Base-by-base conservation (phyloP, 352 stramenopile genomes). In the Phytophthora pinifolia region DNA sequence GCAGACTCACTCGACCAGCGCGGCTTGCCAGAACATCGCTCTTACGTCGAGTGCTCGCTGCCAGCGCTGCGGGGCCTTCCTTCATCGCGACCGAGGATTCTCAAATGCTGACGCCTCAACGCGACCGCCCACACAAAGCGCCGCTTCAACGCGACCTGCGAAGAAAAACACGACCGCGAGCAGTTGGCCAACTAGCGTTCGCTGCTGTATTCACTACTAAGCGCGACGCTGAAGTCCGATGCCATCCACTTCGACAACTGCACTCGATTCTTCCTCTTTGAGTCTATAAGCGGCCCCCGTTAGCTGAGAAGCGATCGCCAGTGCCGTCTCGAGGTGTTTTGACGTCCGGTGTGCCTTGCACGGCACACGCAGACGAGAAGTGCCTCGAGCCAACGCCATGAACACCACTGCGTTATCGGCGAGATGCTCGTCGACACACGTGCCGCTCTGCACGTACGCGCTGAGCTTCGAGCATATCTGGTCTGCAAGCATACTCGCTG, bases 361-460 rank as follows among this genome's bases (percentile, higher is more conserved):
- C 0, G 77, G 75, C 14, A 91, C 71, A 9, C 78, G 76, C 31
- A 91, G 39, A 0, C 65, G 54, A 27, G 81, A 92, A 0, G 65
- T 71, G 1, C 79, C 81, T 9, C 35, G 32, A 1, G 81, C 76
- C 15, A 92, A 64, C 9, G 75, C 73, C 79, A 92, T 88, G 46
- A 76, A 88, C 29, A 89, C 74, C 17, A 89, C 63, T 1, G 59
- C 54, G 36, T 92, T 89, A 62, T 92, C 81, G 0, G 81, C 79
- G 1, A 92, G 44, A 51, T 92, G 79, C 49, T 89, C 81, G 39
- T 89, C 81, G 31, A 92, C 65, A 34, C 79, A 92, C 3, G 79
- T 61, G 13, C 79, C 76, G 13, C 71, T 70, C 1, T 67, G 46
- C 10, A 86, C 4, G 18, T 78, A 63, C 15, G 65, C 48, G 2